These are phyloP conservation scores for Thymus quinquecostatus DNA, from an alignment of 257 asterid species.

Conservation along the genomic window DNA sequence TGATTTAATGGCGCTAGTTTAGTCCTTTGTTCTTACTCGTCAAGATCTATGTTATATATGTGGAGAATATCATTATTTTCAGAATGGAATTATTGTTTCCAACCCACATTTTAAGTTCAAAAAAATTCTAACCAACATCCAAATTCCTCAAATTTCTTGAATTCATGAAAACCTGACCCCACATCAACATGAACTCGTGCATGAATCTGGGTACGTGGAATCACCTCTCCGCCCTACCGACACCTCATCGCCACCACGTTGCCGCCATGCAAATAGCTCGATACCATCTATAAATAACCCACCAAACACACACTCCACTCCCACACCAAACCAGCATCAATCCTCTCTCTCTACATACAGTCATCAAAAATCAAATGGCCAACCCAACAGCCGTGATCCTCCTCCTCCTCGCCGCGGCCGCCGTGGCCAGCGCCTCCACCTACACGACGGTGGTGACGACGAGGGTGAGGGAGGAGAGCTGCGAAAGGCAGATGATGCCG, in stretches of 20 bases:
- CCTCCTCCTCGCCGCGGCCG: background rate
- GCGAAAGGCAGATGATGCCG: background rate
- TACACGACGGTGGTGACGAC: background rate
- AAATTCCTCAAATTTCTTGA: too few species aligned
- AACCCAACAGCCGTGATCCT: background rate
- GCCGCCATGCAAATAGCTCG: background rate
- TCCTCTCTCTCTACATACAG: background rate
- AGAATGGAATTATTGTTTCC: too few species aligned
- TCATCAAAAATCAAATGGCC: background rate
- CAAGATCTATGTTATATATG: too few species aligned
- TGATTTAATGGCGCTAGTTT: too few species aligned
- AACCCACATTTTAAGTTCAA: too few species aligned
- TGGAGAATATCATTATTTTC: too few species aligned
- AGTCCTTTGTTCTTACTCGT: too few species aligned
- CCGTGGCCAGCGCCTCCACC: background rate
- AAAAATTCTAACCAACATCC: too few species aligned
- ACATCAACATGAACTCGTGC: background rate
- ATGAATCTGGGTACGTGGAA: background rate
- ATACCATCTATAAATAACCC: background rate
- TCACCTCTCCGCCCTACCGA: background rate
- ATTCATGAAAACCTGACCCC: too few species aligned
- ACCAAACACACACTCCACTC: too few species aligned
- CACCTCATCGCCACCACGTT: conserved; percentile 10
- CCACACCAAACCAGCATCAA: background rate
- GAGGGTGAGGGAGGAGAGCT: background rate